Base-by-base conservation (phyloP, 1,284 basidiomycete genomes). In the Irpex lacteus region DNA sequence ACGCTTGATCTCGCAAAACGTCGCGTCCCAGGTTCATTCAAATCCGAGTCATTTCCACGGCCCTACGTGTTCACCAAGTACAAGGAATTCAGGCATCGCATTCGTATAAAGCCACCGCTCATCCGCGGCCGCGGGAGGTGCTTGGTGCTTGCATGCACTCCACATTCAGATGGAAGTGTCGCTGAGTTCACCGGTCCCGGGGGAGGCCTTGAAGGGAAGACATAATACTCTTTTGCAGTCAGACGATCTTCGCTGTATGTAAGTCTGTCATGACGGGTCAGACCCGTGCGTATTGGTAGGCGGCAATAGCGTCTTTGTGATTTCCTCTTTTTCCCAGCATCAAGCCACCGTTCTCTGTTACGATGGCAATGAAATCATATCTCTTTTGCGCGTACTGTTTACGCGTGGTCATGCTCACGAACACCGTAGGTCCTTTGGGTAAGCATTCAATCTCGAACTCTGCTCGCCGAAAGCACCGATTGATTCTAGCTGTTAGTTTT, bases 271-370 rank as follows among this genome's bases (percentile, higher is more conserved):
- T n/a, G 50, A 8, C 18, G 8, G 15, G 50, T n/a, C 50, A 26
- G 26, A 18, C 19, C 19, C n/a, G 8, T 52, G 5, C 50, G 50
- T 18, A 40, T 44, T 40, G 7, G 19, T 15, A 49, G 18, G 58
- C 44, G 34, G 58, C 18, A 59, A 38, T 4, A 57, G 32, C 26
- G 26, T 34, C 37, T 26, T 34, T 57, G 8, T 36, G 18, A 59
- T 59, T 11, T 36, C 13, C 32, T 36, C 21, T 58, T 59, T 18
- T 59, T 59, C 58, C 58, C 58, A 59, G 58, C 58, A 59, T 59
- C 58, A 59, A 38, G n/a, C 15, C 44, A 26, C 58, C 40, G 37
- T 32, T 36, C 54, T 56, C 13, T 26, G 58, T 59, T 44, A 32
- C 58, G 58, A 59, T 59, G 58, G 58, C 58, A 44, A 59, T 59